Conservation (phyloP, 2,329 filamentous ascomycete genomes). For the Phaeosphaeriaceae sp. region DNA sequence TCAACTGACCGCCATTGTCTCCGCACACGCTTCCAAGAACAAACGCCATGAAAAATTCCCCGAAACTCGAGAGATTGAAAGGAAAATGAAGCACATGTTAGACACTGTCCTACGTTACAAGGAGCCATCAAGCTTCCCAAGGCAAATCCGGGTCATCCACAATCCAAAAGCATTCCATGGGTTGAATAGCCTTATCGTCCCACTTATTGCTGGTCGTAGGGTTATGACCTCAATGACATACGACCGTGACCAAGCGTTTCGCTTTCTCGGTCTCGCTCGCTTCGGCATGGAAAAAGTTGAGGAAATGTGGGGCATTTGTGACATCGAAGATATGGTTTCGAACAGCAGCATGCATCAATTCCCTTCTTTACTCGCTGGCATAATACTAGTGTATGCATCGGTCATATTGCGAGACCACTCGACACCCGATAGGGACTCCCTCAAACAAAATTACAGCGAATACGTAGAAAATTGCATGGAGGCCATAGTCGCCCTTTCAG, state of each 20-base stretch:
- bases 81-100: constrained; percentile 14
- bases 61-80: constrained; percentile 1
- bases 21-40: background rate
- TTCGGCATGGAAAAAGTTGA: constrained; percentile 12
- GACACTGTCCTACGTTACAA: constrained; percentile 6
- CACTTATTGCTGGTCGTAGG: constrained; percentile 32
- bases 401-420: constrained; percentile 23
- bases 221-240: constrained; percentile 32
- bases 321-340: constrained; percentile 9
- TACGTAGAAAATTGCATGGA: constrained; percentile 22
- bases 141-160: background rate
- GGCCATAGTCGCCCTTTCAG: constrained; percentile 18
- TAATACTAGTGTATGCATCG: constrained; percentile 27
- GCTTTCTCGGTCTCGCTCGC: constrained; percentile 25
- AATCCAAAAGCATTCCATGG: constrained; percentile 15
- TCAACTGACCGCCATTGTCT: constrained; percentile 28
- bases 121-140: constrained; percentile 2
- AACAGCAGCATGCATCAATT: constrained; percentile 25
- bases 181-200: constrained; percentile 29
- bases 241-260: constrained; percentile 13
- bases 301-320: constrained; percentile 8
- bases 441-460: background rate
- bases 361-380: constrained; percentile 21
- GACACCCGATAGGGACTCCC: constrained; percentile 3
- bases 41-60: background rate